phyloP scores from a whole-genome alignment of 2,329 filamentous ascomycete species.

The Lecanicillium sp. region DNA sequence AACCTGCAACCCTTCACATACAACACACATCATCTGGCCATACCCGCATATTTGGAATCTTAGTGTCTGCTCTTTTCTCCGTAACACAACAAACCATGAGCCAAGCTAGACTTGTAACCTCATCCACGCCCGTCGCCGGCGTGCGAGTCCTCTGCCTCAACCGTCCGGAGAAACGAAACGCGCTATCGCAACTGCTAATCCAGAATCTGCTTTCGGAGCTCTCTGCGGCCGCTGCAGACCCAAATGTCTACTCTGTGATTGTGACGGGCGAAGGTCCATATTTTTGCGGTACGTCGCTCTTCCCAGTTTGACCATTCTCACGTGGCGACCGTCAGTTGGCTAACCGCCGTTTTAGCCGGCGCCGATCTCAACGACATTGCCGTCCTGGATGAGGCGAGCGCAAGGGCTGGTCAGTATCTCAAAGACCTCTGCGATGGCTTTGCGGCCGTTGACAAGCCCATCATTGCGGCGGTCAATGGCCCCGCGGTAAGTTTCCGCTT shows the following conservation, averaged over 20 bases:
- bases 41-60: too few species aligned
- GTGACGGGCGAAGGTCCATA: constrained; percentile 28
- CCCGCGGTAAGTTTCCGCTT: constrained; percentile 29
- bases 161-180: constrained; percentile 50
- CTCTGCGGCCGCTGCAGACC: constrained; percentile 16
- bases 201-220: constrained; percentile 29
- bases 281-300: constrained; percentile 26
- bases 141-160: constrained; percentile 43
- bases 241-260: constrained; percentile 26
- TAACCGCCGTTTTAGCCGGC: constrained; percentile 23
- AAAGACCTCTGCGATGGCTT: constrained; percentile 26
- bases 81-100: background rate
- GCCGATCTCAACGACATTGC: constrained; percentile 33
- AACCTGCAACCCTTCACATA: too few species aligned
- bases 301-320: background rate
- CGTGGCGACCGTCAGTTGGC: background rate
- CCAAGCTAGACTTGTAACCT: constrained; percentile 14
- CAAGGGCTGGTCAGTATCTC: constrained; percentile 11
- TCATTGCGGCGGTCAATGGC: constrained; percentile 36
- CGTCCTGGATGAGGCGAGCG: constrained; percentile 24
- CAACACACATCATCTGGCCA: too few species aligned
- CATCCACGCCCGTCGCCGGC: constrained; percentile 23
- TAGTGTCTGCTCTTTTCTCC: background rate
- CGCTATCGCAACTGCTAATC: constrained; percentile 46
- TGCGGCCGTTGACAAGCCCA: constrained; percentile 25